phyloP scores from a whole-genome alignment of 2,329 filamentous ascomycete genomes.

The Ophiocordyceps camponoti-saundersi region DNA sequence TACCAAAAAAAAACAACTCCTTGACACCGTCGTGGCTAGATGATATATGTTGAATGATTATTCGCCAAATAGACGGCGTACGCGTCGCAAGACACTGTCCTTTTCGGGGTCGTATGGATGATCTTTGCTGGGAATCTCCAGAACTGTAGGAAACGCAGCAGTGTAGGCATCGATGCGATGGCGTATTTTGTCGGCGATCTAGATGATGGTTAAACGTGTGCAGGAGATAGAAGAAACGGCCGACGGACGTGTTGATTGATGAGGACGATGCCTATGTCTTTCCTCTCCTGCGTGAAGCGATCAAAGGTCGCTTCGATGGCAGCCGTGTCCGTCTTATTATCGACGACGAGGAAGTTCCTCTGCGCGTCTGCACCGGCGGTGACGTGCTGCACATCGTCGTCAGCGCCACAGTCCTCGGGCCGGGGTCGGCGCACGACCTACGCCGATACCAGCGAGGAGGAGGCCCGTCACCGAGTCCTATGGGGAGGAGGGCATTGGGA shows the following conservation, averaged over 20 bases:
- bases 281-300: slow-evolving; percentile 71
- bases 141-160: slow-evolving; percentile 84
- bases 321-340: slow-evolving; percentile 76
- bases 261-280: slow-evolving; percentile 90
- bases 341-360: slow-evolving; percentile 97
- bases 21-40: neutral
- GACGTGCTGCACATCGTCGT: slow-evolving; percentile 49
- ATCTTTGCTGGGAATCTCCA: slow-evolving; percentile 97
- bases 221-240: neutral
- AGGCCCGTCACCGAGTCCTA: slow-evolving; percentile 94
- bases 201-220: slow-evolving; percentile 7
- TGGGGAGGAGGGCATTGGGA: slow-evolving; percentile 1
- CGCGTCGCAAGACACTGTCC: slow-evolving; percentile 86
- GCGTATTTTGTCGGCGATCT: slow-evolving; percentile 92
- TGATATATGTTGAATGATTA: slow-evolving; percentile 19
- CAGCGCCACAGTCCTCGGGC: neutral
- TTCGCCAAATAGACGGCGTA: slow-evolving; percentile 51
- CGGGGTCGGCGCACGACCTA: slow-evolving; percentile 22
- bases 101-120: slow-evolving; percentile 98
- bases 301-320: slow-evolving; percentile 85
- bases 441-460: slow-evolving; percentile 86
- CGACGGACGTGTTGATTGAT: slow-evolving; percentile 87
- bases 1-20: neutral
- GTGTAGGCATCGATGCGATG: slow-evolving; percentile 81
- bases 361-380: slow-evolving; percentile 75